Evolutionary conservation across 306 rosid species (phyloP), one percentile per base, ranked within the genome.

Genomic region (Cyamopsis tetragonoloba): DNA sequence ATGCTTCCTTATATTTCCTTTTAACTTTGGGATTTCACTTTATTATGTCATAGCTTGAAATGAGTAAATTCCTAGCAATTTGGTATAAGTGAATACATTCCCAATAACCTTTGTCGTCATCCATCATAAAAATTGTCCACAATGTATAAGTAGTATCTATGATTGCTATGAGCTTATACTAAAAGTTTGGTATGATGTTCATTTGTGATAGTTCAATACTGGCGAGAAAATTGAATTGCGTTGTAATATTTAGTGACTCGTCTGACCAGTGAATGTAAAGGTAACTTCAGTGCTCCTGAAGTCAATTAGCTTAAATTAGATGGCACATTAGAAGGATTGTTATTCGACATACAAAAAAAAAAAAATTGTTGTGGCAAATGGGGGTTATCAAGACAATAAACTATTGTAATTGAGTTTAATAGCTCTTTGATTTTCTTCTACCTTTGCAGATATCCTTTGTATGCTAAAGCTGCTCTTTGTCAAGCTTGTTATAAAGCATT

Each of bases 401-500:
- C 34, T 1, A 27, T 15, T 31, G 35, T 63, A 47, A 22, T n/a
- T 18, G n/a, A 17, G 43, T 60, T 47, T 5, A n/a, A 3, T 35
- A 31, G 46, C 55, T 41, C 27, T 20, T 23, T 38, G 27, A 35
- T 35, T 31, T 47, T 18, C 68, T 18, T 18, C 48, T 48, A 27
- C 47, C 66, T 56, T 49, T 71, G 54, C 73, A 92, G 98, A 70
- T 88, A 93, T 76, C 92, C 97, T 24, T 75, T 74, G 75, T 73
- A 81, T 77, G 99, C 99, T 51, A 90, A 90, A 85, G 92, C 90
- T 73, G 80, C 97, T 51, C 90, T 86, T 11, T 93, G 99, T 71
- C 97, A 88, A 75, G 97, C 90, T 68, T 93, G 97, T 83, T 93
- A 84, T 78, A 90, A 72, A 66, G 95, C 90, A n/a, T 72, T 93